Evolutionary conservation across 805 yeast genomes (phyloP).

Genomic region (Ogataea pignaliae): DNA sequence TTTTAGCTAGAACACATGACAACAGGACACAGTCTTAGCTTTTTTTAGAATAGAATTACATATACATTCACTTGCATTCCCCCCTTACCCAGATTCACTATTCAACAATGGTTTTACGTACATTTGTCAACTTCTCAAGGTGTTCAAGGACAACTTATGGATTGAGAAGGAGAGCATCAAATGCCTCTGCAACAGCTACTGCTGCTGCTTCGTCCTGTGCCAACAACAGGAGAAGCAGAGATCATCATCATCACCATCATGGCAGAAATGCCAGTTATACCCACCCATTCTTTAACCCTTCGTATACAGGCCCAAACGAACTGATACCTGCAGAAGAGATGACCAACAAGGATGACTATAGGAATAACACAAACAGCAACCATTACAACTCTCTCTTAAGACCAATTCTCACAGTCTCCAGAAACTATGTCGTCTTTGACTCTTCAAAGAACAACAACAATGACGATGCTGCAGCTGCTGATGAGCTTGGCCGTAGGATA

Average conservation of each 20-base stretch:
- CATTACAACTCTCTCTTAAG: conserved; percentile 18
- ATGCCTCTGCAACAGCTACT: conserved; percentile 8
- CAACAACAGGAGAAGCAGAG: background rate
- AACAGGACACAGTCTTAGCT: background rate
- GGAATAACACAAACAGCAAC: conserved; percentile 12
- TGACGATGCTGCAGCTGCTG: conserved; percentile 11
- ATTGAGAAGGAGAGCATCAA: conserved; percentile 6
- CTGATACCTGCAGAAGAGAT: conserved; percentile 26
- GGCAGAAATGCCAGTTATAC: background rate
- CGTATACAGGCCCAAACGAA: conserved; percentile 28
- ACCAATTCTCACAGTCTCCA: conserved; percentile 25
- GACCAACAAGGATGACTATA: conserved; percentile 16
- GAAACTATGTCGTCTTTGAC: conserved; percentile 28
- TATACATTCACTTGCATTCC: background rate
- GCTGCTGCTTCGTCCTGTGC: conserved; percentile 1
- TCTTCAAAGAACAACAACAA: conserved; percentile 13
- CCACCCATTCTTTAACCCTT: conserved; percentile 34
- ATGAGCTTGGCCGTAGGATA: conserved; percentile 10
- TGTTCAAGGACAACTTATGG: conserved; percentile 16
- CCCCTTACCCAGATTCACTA: background rate
- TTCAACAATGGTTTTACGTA: conserved; percentile 25
- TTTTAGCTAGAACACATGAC: background rate
- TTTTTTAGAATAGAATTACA: no score
- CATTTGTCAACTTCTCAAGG: conserved; percentile 24
- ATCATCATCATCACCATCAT: background rate